Percentiles rank a stretch among this genome's conserved stretches.
These are phyloP conservation scores for Rhynchosporium secalis DNA, from an alignment of 2,329 filamentous ascomycete species.

Conservation along the genomic window DNA sequence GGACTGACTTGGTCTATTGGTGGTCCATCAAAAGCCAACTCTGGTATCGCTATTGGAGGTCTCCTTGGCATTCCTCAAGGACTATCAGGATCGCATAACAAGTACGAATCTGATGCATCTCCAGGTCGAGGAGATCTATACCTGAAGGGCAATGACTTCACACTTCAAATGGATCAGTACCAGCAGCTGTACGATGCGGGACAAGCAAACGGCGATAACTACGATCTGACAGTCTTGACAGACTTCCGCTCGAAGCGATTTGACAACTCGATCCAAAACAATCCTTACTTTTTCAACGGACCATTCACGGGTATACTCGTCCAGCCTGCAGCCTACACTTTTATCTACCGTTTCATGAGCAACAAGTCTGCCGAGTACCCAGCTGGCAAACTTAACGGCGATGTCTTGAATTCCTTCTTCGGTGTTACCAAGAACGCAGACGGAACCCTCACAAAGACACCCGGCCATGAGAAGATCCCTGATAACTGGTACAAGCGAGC, in stretches of 20 bases:
- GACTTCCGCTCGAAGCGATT: conserved; percentile 40
- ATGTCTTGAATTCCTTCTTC: conserved; percentile 38
- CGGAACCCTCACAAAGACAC: conserved; percentile 1
- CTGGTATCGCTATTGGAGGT: conserved; percentile 6
- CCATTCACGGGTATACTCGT: conserved; percentile 31
- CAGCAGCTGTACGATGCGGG: conserved; percentile 47
- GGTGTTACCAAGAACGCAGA: conserved; percentile 7
- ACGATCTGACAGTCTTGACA: conserved; percentile 45
- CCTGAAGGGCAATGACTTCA: conserved; percentile 23
- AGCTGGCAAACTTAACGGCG: conserved; percentile 42
- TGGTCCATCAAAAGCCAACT: conserved; percentile 37
- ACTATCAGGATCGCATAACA: conserved; percentile 54
- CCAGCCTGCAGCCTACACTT: conserved; percentile 28
- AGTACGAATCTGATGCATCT: conserved; percentile 55
- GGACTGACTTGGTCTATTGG: conserved; percentile 54
- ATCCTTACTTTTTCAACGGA: conserved; percentile 55
- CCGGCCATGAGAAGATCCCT: conserved; percentile 25
- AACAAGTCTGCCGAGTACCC: conserved; percentile 33
- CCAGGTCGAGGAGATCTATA: conserved; percentile 55
- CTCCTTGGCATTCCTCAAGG: conserved; percentile 46
- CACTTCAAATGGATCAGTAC: conserved; percentile 43
- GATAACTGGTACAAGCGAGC: conserved; percentile 34
- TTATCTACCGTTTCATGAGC: conserved; percentile 32
- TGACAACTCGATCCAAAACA: conserved; percentile 49
- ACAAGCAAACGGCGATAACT: conserved; percentile 39